A percentile compares a stretch with the other conserved stretches of the same genome.
phyloP scores from a whole-genome alignment of 306 rosid genomes.

The Cicer pinnatifidum region DNA sequence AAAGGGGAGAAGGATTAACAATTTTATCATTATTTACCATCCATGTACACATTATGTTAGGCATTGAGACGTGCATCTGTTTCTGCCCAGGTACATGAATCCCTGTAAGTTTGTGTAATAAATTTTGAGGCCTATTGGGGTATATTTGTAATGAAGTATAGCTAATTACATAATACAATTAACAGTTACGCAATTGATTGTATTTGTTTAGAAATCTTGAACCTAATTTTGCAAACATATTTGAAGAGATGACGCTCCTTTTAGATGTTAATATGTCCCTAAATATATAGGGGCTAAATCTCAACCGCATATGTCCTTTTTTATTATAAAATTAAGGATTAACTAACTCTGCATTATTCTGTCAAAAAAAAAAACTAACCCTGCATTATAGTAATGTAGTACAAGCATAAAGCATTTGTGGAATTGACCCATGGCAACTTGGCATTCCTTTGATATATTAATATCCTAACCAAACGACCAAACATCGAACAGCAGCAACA shows the following conservation, averaged over 20 bases:
- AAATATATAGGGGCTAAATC: not conserved
- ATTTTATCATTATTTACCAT: conserved; percentile 31
- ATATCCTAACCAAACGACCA: not conserved
- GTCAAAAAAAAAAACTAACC: not conserved
- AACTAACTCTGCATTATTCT: not conserved
- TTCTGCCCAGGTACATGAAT: conserved; percentile 13
- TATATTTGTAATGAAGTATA: not conserved
- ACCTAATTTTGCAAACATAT: conserved; percentile 10
- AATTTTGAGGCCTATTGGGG: conserved; percentile 14
- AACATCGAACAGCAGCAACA: not conserved
- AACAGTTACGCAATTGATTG: not conserved
- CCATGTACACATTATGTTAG: conserved; percentile 8
- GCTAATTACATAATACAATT: not conserved
- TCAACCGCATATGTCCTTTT: not conserved
- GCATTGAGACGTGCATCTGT: conserved; percentile 14
- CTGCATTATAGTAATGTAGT: not conserved
- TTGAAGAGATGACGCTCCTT: not conserved
- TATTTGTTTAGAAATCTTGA: not conserved
- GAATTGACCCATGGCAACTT: conserved; percentile 1
- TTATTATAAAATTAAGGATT: not conserved
- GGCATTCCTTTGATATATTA: not conserved
- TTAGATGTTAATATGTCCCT: too few species aligned
- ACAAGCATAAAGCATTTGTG: not conserved
- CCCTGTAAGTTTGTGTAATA: conserved; percentile 35
- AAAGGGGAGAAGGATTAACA: conserved; percentile 33